Evolutionary conservation across 129 eudicot species (phyloP).

Genomic region (Centaurea solstitialis): DNA sequence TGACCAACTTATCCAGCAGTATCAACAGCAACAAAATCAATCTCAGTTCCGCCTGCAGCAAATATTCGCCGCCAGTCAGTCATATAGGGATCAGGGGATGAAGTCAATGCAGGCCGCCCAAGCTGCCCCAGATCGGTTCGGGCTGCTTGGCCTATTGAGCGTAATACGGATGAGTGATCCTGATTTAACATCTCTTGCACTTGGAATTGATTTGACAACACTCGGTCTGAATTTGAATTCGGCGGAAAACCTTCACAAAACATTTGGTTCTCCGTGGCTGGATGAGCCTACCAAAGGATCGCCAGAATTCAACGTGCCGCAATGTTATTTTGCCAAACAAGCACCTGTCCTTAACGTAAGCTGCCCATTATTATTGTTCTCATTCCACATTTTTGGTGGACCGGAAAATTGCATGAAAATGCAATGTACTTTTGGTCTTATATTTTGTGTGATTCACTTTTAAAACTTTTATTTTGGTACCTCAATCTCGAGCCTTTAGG

Average conservation of each 20-base stretch:
- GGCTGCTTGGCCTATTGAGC: slow-evolving; percentile 71
- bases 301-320: slow-evolving; percentile 77
- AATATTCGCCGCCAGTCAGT: slow-evolving; percentile 51
- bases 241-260: slow-evolving; percentile 61
- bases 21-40: slow-evolving; percentile 66
- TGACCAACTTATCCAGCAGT: slow-evolving; percentile 89
- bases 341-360: slow-evolving; percentile 73
- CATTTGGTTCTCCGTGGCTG: slow-evolving; percentile 88
- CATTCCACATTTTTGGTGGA: not conserved
- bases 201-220: slow-evolving; percentile 80
- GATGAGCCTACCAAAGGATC: slow-evolving; percentile 88
- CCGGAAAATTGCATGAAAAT: not conserved
- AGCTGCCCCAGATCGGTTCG: slow-evolving; percentile 67
- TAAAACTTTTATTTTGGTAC: not conserved
- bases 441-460: not conserved
- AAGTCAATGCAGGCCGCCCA: slow-evolving; percentile 66
- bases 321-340: slow-evolving; percentile 77
- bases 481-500: not conserved
- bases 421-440: not conserved
- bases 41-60: slow-evolving; percentile 76
- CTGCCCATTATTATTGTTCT: not conserved
- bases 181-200: slow-evolving; percentile 85
- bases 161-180: slow-evolving; percentile 91
- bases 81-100: slow-evolving; percentile 73
- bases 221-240: slow-evolving; percentile 71